Conservation (phyloP, 805 yeast genomes). For the Zygoascus ofunaensis region DNA sequence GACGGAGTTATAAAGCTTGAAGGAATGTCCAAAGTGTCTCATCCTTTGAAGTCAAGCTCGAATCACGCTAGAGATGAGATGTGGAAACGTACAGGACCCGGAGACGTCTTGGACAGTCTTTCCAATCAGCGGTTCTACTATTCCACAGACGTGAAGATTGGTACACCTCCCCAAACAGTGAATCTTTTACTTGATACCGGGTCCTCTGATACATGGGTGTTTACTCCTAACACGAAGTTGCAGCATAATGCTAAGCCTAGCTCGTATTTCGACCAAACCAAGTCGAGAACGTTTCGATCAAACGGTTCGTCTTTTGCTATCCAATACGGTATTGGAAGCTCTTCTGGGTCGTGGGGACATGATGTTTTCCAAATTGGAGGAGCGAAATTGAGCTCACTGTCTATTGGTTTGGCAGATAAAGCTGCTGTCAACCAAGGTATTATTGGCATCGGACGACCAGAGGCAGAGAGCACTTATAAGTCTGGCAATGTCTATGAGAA, state of each 20-base stretch:
- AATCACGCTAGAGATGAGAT: constrained; percentile 7
- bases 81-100: constrained; percentile 8
- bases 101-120: constrained; percentile 17
- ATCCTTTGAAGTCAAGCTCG: constrained; percentile 8
- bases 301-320: constrained; percentile 25
- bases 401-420: constrained; percentile 68
- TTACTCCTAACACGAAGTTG: constrained; percentile 28
- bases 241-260: constrained; percentile 14
- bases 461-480: constrained; percentile 40
- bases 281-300: constrained; percentile 22
- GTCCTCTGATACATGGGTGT: constrained; percentile 64
- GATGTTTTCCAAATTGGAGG: constrained; percentile 54
- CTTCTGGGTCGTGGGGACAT: constrained; percentile 50
- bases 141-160: constrained; percentile 35
- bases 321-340: constrained; percentile 42
- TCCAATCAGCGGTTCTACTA: constrained; percentile 29
- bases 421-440: constrained; percentile 59
- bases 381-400: constrained; percentile 41
- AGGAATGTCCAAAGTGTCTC: constrained; percentile 13
- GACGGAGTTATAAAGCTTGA: constrained; percentile 14
- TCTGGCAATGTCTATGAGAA: constrained; percentile 41
- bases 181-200: constrained; percentile 65
- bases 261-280: constrained; percentile 22
- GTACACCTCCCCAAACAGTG: constrained; percentile 50
- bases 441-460: constrained; percentile 36